phyloP scores from a whole-genome alignment of 805 yeast genomes.

The Ogataea paradorogensis region DNA sequence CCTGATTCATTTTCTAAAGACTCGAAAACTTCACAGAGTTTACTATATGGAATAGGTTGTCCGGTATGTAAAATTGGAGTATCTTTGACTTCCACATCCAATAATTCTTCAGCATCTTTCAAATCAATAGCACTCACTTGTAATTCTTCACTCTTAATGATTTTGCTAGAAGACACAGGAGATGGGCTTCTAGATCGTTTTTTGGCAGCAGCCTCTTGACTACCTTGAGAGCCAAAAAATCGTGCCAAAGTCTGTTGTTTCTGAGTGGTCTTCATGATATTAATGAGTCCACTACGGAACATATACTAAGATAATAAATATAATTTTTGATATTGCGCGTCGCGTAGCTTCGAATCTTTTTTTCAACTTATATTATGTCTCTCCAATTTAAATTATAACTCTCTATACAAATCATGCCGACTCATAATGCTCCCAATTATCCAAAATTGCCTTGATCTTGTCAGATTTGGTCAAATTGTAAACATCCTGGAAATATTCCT shows the following conservation, averaged over 20 bases:
- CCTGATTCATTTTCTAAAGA: conserved; percentile 77
- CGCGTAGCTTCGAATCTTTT: neutral
- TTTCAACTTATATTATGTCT: conserved; percentile 1
- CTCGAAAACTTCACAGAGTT: conserved; percentile 65
- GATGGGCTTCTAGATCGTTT: conserved; percentile 15
- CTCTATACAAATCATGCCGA: conserved; percentile 34
- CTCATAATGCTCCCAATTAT: conserved; percentile 91
- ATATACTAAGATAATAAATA: neutral
- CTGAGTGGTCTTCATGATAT: conserved; percentile 9
- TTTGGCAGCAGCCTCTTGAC: neutral
- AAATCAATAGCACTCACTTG: conserved; percentile 15
- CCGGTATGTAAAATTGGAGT: conserved; percentile 5
- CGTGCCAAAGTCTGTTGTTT: conserved; percentile 23
- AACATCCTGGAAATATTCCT: conserved; percentile 96
- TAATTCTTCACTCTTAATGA: neutral
- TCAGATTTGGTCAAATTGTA: conserved; percentile 88
- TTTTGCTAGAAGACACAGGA: conserved; percentile 1
- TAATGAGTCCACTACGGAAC: conserved; percentile 1
- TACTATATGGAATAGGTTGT: conserved; percentile 35
- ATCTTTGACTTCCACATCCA: conserved; percentile 8
- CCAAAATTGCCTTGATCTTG: conserved; percentile 83
- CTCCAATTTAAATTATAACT: conserved; percentile 4
- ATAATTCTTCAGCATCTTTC: conserved; percentile 24
- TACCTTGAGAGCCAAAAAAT: conserved; percentile 14
- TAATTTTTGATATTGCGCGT: conserved; percentile 3